These are phyloP conservation scores for Aspergillus transmontanensis DNA, from an alignment of 2,329 filamentous ascomycete species.

Conservation along the genomic window DNA sequence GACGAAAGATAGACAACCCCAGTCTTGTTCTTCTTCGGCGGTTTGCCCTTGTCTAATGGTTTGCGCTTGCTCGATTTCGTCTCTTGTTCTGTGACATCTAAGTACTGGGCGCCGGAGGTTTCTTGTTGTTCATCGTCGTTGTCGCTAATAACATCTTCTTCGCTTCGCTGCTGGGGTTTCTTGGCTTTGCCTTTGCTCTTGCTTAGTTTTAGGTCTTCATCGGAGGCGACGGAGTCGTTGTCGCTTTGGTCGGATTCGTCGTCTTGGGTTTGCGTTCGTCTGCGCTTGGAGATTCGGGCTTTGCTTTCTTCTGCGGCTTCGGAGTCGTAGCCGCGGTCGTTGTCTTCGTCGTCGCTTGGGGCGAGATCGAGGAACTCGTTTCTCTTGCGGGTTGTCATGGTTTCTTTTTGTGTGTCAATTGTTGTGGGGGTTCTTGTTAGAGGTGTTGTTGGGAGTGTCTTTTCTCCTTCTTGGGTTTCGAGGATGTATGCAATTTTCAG, in stretches of 20 bases:
- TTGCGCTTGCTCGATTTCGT: constrained; percentile 18
- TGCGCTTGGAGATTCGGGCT: constrained; percentile 34
- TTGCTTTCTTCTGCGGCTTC: constrained; percentile 47
- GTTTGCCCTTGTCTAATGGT: constrained; percentile 21
- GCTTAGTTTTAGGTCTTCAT: constrained; percentile 1
- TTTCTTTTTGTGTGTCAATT: not conserved
- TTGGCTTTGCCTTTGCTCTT: constrained; percentile 21
- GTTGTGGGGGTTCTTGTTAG: not conserved
- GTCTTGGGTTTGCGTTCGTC: constrained; percentile 17
- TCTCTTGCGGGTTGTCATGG: constrained; percentile 42
- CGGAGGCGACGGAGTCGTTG: not conserved
- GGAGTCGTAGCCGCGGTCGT: constrained; percentile 48
- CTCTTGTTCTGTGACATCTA: constrained; percentile 14
- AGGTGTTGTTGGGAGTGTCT: not conserved
- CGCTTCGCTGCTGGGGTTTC: constrained; percentile 3
- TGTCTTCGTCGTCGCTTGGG: constrained; percentile 41
- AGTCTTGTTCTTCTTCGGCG: constrained; percentile 36
- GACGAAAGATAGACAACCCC: constrained; percentile 51
- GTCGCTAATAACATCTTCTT: constrained; percentile 14
- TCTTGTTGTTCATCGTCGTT: constrained; percentile 12
- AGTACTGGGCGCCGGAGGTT: constrained; percentile 14
- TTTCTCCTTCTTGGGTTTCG: constrained; percentile 10
- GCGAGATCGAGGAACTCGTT: constrained; percentile 44
- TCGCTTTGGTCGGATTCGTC: constrained; percentile 17
- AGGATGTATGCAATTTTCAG: not conserved